Evolutionary conservation across 208 protist genomes (phyloP).

Genomic region (Tritrichomonas musculus): DNA sequence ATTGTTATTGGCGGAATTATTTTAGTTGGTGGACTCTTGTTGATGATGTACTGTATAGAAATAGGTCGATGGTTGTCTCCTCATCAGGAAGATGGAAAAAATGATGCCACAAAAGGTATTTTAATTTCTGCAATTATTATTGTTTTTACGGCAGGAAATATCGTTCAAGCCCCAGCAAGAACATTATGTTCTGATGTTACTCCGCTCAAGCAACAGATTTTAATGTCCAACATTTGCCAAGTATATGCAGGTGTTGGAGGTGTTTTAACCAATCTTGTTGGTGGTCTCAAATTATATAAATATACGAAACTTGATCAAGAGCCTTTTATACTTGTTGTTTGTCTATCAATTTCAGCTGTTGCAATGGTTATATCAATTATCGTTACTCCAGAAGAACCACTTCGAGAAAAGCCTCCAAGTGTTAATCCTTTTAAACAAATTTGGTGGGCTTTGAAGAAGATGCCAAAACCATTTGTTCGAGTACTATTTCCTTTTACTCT

Average conservation of each 20-base stretch:
- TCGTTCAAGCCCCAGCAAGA: neutral
- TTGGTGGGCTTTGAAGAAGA: neutral
- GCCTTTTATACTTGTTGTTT: neutral
- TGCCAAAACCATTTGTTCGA: slow-evolving; percentile 17
- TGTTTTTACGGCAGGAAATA: neutral
- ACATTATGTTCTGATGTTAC: neutral
- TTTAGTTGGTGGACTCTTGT: neutral
- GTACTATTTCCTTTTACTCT: neutral
- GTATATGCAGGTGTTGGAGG: neutral
- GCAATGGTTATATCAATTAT: neutral
- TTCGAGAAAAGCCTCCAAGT: neutral
- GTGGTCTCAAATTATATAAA: too few relatives aligned
- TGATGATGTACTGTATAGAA: neutral
- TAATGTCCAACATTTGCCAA: neutral
- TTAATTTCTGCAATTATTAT: neutral
- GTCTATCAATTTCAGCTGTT: neutral
- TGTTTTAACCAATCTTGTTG: neutral
- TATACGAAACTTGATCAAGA: neutral
- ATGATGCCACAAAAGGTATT: neutral
- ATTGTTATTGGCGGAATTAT: neutral
- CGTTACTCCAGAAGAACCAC: neutral
- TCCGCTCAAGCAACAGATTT: neutral
- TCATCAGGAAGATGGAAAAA: neutral
- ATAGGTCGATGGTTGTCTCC: neutral
- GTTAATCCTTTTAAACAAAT: neutral